These are phyloP conservation scores for Gossypium bickii DNA, from an alignment of 345 rosid genomes.

Conservation along the genomic window DNA sequence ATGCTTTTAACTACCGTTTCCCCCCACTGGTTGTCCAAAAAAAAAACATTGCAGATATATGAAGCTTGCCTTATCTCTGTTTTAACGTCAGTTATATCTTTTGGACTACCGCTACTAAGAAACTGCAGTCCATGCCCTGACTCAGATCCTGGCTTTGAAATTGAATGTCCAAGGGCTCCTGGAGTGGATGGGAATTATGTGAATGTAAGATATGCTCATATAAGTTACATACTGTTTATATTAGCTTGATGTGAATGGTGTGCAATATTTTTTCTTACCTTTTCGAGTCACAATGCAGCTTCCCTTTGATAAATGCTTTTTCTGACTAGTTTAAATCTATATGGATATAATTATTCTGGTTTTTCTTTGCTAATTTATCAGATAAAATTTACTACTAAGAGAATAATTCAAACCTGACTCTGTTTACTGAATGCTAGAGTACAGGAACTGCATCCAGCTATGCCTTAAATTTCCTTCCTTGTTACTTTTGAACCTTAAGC, in stretches of 20 bases:
- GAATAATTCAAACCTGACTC: background rate
- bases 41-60: constrained; percentile 52
- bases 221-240: constrained; percentile 2
- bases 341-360: background rate
- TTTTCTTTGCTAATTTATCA: background rate
- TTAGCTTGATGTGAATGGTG: background rate
- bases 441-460: background rate
- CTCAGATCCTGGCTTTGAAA: constrained; percentile 58
- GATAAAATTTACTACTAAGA: background rate
- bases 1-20: constrained; percentile 1
- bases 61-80: constrained; percentile 95
- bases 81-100: constrained; percentile 79
- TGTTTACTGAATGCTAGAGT: background rate
- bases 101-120: constrained; percentile 86
- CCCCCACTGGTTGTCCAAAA: background rate
- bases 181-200: constrained; percentile 97
- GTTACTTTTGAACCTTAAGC: background rate
- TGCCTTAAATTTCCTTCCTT: background rate
- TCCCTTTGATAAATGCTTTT: background rate
- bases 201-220: constrained; percentile 50
- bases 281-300: background rate
- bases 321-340: background rate
- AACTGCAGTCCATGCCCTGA: constrained; percentile 93
- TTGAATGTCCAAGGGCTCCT: constrained; percentile 85
- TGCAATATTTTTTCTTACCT: background rate